Evolutionary conservation across 768 basidiomycete genomes (phyloP).

Genomic region (Nidularia sp.): DNA sequence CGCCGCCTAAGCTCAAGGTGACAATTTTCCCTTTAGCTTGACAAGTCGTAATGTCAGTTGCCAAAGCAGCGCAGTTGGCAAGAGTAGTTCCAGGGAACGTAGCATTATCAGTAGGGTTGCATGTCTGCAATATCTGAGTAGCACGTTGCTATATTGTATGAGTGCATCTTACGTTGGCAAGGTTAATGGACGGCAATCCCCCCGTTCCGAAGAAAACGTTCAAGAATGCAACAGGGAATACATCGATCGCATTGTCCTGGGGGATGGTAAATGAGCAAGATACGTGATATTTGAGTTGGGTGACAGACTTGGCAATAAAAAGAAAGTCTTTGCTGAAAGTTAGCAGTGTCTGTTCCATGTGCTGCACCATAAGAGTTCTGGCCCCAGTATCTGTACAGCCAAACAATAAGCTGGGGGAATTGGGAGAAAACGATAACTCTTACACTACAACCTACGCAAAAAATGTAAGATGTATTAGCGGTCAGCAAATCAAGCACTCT

Average conservation of each 20-base stretch:
- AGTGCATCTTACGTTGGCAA: conserved; percentile 51
- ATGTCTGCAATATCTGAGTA: conserved; percentile 37
- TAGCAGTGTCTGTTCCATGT: conserved; percentile 37
- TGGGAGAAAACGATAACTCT: conserved; percentile 8
- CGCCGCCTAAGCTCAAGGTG: conserved; percentile 57
- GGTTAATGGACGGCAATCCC: conserved; percentile 58
- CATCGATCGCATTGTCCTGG: conserved; percentile 69
- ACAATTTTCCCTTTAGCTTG: conserved; percentile 63
- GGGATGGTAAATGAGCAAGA: conserved; percentile 2
- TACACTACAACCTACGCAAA: conserved; percentile 59
- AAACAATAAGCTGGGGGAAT: no score
- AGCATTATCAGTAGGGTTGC: conserved; percentile 50
- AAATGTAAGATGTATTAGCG: not conserved
- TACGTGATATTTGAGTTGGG: conserved; percentile 1
- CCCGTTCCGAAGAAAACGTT: conserved; percentile 63
- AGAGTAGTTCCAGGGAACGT: conserved; percentile 61
- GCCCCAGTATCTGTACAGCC: conserved; percentile 57
- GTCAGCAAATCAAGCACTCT: not conserved
- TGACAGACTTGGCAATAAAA: conserved; percentile 55
- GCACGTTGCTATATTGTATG: not conserved
- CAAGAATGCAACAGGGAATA: conserved; percentile 68
- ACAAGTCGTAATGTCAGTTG: conserved; percentile 58
- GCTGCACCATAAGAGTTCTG: conserved; percentile 71
- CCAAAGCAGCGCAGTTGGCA: conserved; percentile 57
- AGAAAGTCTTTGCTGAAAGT: conserved; percentile 58